A percentile compares a stretch with the other conserved stretches of the same genome.
Evolutionary conservation across 306 rosid genomes (phyloP).

Genomic region (Inga oerstediana): DNA sequence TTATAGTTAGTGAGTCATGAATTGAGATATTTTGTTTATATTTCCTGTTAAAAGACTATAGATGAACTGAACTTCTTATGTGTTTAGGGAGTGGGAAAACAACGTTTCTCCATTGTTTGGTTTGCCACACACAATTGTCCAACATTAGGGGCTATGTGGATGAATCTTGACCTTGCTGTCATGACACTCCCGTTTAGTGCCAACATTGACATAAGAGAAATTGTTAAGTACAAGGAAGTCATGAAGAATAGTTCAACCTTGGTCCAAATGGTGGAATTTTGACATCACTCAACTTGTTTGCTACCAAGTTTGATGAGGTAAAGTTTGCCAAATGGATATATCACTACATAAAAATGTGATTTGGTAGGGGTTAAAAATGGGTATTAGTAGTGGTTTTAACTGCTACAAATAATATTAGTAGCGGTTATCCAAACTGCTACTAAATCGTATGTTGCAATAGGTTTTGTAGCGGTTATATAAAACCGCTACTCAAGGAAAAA

Average conservation of each 20-base stretch:
- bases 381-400: too few species aligned
- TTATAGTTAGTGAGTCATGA: neutral
- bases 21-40: neutral
- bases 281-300: constrained; percentile 94
- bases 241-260: constrained; percentile 89
- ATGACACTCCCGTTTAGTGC: constrained; percentile 78
- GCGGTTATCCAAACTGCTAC: too few species aligned
- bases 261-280: constrained; percentile 97
- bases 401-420: too few species aligned
- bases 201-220: constrained; percentile 89
- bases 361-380: too few species aligned
- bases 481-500: too few species aligned
- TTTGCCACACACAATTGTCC: constrained; percentile 61
- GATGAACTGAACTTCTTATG: constrained; percentile 32
- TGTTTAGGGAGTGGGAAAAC: constrained; percentile 90
- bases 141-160: constrained; percentile 67
- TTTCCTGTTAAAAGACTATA: neutral
- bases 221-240: constrained; percentile 89
- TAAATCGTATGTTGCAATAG: too few species aligned
- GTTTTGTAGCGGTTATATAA: too few species aligned
- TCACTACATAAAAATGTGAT: too few species aligned
- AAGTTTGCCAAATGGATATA: neutral
- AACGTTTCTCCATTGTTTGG: constrained; percentile 78
- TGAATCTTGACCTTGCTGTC: constrained; percentile 96
- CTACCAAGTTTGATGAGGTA: constrained; percentile 97